These are phyloP conservation scores for Lupinus albus DNA, from an alignment of 306 rosid species.

Conservation along the genomic window DNA sequence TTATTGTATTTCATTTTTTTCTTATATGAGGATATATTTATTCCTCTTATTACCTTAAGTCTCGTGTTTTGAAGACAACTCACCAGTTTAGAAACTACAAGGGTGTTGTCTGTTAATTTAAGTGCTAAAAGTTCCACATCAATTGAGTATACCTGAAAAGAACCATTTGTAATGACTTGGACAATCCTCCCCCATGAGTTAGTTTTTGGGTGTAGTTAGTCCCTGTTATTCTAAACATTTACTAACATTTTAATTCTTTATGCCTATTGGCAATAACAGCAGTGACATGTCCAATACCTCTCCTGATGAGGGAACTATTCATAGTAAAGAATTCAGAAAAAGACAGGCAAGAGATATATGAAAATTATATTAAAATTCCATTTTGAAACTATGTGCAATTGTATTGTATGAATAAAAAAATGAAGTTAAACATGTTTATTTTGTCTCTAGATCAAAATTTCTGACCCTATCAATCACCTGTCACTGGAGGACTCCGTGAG, in stretches of 20 bases:
- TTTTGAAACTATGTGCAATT: constrained; percentile 25
- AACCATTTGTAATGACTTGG: no score
- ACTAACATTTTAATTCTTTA: constrained; percentile 24
- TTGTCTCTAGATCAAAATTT: constrained; percentile 67
- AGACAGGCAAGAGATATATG: constrained; percentile 68
- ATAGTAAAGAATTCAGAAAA: constrained; percentile 69
- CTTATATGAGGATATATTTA: not conserved
- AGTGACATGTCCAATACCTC: constrained; percentile 63
- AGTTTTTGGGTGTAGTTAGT: no score
- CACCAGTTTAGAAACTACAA: constrained; percentile 6
- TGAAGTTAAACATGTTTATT: constrained; percentile 37
- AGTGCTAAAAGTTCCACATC: no score
- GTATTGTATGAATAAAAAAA: constrained; percentile 14
- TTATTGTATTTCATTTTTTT: no score
- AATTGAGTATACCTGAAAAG: no score
- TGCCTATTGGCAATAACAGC: constrained; percentile 50
- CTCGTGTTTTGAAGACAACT: constrained; percentile 20
- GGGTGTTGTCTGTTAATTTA: constrained; percentile 24
- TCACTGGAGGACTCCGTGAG: constrained; percentile 79
- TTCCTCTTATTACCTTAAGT: constrained; percentile 1
- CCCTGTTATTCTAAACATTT: not conserved
- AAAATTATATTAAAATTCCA: constrained; percentile 20
- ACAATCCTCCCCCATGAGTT: no score
- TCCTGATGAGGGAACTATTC: constrained; percentile 60
- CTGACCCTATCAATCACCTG: constrained; percentile 84